A percentile compares a stretch with the other conserved stretches of the same genome.
Evolutionary conservation across 2,329 filamentous ascomycete genomes (phyloP).

Genomic region (Purpureocillium takamizusanense): DNA sequence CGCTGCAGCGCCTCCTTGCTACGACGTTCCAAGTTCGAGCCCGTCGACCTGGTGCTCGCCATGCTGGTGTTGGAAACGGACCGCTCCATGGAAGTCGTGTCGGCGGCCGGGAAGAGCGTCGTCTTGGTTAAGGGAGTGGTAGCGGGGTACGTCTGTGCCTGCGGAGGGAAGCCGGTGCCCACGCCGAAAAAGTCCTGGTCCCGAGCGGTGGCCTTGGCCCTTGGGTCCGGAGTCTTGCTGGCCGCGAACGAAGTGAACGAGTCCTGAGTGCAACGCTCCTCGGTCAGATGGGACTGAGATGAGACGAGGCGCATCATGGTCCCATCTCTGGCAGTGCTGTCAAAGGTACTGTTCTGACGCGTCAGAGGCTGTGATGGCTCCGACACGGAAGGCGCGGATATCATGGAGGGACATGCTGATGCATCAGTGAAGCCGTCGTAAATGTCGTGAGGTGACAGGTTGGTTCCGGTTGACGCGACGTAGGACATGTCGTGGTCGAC

Average conservation of each 20-base stretch:
- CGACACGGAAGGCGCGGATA: conserved; percentile 28
- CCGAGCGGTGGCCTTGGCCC: conserved; percentile 19
- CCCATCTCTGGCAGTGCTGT: conserved; percentile 18
- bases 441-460: conserved; percentile 13
- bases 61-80: conserved; percentile 35
- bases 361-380: conserved; percentile 31
- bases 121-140: conserved; percentile 17
- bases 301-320: conserved; percentile 29
- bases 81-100: conserved; percentile 34
- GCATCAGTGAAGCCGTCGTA: conserved; percentile 16
- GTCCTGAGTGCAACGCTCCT: conserved; percentile 12
- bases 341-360: conserved; percentile 31
- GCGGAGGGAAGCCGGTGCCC: conserved; percentile 22
- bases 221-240: conserved; percentile 8
- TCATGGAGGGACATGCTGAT: conserved; percentile 33
- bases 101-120: conserved; percentile 13
- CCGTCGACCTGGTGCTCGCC: conserved; percentile 32
- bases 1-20: conserved; percentile 37
- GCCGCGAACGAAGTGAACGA: conserved; percentile 5
- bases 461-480: conserved; percentile 13
- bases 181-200: conserved; percentile 26
- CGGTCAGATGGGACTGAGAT: conserved; percentile 21
- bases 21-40: conserved; percentile 33
- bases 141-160: conserved; percentile 18
- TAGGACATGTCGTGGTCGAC: conserved; percentile 13